Evolutionary conservation across 2,329 filamentous ascomycete genomes (phyloP), one percentile per base, ranked within the genome.

Genomic region (Xylariaceae sp.): DNA sequence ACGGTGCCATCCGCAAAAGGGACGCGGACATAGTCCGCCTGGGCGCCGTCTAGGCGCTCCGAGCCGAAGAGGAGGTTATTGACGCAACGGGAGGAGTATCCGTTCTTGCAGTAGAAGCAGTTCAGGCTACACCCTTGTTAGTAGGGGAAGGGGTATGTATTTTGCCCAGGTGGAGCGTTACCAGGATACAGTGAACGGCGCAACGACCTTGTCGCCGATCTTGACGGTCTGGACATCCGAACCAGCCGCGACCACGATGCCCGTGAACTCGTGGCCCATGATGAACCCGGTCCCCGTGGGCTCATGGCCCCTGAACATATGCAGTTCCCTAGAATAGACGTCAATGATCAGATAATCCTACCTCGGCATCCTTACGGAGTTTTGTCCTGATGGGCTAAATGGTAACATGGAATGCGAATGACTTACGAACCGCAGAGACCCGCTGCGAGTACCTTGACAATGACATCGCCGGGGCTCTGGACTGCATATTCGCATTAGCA

Each of bases 231-330:
- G 86, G 51, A 96, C 89, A 2, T 77, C 80, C 13, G 80, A 76
- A 0, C 92, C 92, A 50, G 81, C 77, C 63, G 88, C 83, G 39
- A 86, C 81, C 8, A 96, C 84, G 23, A 80, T 82, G 4, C 92
- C 92, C 1, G 89, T 90, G 70, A 96, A 95, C 71, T 96, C 92
- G 72, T 96, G 92, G 60, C 91, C 89, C 88, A 86, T 86, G 57
- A 85, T 81, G 67, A 83, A 84, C 30, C 80, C 83, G 0, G 88
- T 83, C 0, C 74, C 79, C 5, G 86, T 88, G 23, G 85, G 81
- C 70, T 96, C 86, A 68, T 91, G 87, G 42, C 92, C 92, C 51
- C 92, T 88, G 76, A 87, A 96, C 56, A 90, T 86, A 74, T 96
- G 92, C 44, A 96, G 80, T 71, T 96, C 92, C 70, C 89, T 92